These are phyloP conservation scores for Calocybe indica DNA, from an alignment of 768 basidiomycete genomes.

Conservation along the genomic window DNA sequence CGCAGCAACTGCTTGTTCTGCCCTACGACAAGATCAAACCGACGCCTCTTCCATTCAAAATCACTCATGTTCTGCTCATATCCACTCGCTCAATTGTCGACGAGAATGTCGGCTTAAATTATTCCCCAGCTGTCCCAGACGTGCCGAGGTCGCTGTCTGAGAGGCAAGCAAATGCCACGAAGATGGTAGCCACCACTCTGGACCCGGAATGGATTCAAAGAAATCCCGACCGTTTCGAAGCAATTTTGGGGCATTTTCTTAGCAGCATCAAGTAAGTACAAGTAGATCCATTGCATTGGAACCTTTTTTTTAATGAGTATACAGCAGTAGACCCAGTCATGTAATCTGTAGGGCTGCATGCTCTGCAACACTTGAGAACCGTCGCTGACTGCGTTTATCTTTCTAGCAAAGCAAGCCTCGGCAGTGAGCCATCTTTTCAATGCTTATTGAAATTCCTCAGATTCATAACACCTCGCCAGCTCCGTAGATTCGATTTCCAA, in stretches of 20 bases:
- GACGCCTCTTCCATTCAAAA: slow-evolving; percentile 28
- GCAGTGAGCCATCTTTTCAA: slow-evolving; percentile 16
- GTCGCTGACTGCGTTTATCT: no score
- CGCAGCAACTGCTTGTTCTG: slow-evolving; percentile 38
- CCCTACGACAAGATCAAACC: slow-evolving; percentile 30
- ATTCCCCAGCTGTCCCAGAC: slow-evolving; percentile 15
- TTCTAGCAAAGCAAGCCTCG: slow-evolving; percentile 18
- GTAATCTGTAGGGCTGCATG: slow-evolving; percentile 17
- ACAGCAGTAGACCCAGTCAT: slow-evolving; percentile 18
- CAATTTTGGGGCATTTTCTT: slow-evolving; percentile 15
- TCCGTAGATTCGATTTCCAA: slow-evolving; percentile 25
- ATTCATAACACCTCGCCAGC: slow-evolving; percentile 8
- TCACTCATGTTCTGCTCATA: slow-evolving; percentile 35
- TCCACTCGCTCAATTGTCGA: slow-evolving; percentile 25
- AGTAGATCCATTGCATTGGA: background rate
- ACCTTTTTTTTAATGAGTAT: background rate
- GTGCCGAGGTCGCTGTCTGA: slow-evolving; percentile 19
- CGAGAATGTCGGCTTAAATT: slow-evolving; percentile 15
- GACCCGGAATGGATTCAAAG: slow-evolving; percentile 22
- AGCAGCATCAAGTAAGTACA: slow-evolving; percentile 11
- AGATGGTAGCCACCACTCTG: slow-evolving; percentile 16
- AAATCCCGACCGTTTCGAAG: slow-evolving; percentile 17
- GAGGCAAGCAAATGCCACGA: slow-evolving; percentile 15
- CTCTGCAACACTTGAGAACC: background rate
- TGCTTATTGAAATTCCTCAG: background rate